Evolutionary conservation across 176 grass and related monocot species (phyloP), one percentile per base, ranked within the genome.

Genomic region (Oryza officinalis): DNA sequence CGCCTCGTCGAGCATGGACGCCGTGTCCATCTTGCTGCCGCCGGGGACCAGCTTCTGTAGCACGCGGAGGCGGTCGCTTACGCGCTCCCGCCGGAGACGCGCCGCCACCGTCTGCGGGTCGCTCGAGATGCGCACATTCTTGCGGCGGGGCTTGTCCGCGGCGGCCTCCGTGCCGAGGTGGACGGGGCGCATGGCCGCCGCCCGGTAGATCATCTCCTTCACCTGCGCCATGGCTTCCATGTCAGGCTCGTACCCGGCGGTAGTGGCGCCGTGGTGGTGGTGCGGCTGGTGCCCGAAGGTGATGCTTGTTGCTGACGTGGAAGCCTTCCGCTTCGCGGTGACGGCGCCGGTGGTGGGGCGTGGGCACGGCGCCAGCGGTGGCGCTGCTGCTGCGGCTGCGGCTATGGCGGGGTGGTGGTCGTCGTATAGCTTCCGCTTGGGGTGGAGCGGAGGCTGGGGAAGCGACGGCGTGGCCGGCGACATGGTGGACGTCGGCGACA

Each of bases 11-110:
- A 97, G 91, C 94, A 97, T 97, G 18, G 94, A 90, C 33, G 91
- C 94, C 31, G 94, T 97, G 83, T 97, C 94, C 94, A 97, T 94
- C 91, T 94, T 97, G 75, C 78, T 94, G 22, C 94, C 94, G 1
- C 94, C 94, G 3, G 94, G 94, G 45, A 97, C 94, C 13, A 97
- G 82, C 77, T 75, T 84, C 76, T 97, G 94, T 78, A 97, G 92
- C 72, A 90, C 89, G 78, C 91, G 88, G 25, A 97, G 87, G 74
- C 87, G 90, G 69, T 97, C 89, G 67, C 89, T 84, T 4, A 97
- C 90, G 37, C 94, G 88, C 70, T 97, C 94, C 54, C 94, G 92
- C 60, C 94, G 86, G 35, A 93, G 87, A 67, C 94, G 86, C 14
- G 94, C 94, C 33, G 94, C 91, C 13, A 94, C 94, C 13, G 94